Evolutionary conservation across 768 basidiomycete genomes (phyloP), one percentile per base, ranked within the genome.

Genomic region (Termitomyces sp.): DNA sequence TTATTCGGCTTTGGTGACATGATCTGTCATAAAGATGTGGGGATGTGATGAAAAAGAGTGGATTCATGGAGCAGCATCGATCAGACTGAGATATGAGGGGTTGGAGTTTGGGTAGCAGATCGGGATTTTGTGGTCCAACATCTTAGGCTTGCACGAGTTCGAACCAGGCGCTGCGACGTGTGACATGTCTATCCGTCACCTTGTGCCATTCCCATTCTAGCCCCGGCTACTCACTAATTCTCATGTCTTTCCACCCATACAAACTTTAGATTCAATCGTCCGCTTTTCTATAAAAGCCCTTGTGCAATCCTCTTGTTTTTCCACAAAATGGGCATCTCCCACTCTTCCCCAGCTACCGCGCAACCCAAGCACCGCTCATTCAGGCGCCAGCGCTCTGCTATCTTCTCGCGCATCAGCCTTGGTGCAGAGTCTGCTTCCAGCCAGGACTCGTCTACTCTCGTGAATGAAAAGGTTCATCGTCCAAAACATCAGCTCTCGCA

Each of bases 391-490:
- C 74, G 72, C 63, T 76, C 75, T 18, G 64, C 67, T 30, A 56
- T 73, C 41, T 69, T 77, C 44, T 71, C 80, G 54, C 76, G 72
- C 15, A 55, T 80, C 58, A 75, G 68, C 61, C 58, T 82, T 12
- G 74, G 75, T 4, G 67, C 70, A 34, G 65, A 68, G 2, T 75
- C 75, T 12, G 67, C 72, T 33, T 63, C 71, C 41, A 73, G 69
- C 63, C 74, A 75, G 54, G 79, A 80, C 16, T 73, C 75, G 37
- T 67, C 74, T n/a, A 70, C 65, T 30, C 64, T 73, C 62, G 71
- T 73, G 37, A 51, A 70, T 51, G 70, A 74, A 60, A 73, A 72
- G 57, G 56, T 62, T 44, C 52, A 34, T 11, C 55, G 58, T 34
- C 63, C 66, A 27, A 69, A 70, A 22, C 62, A 69, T 39, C 68